phyloP scores from a whole-genome alignment of 805 yeast species.

The Schizosaccharomyces japonicus region DNA sequence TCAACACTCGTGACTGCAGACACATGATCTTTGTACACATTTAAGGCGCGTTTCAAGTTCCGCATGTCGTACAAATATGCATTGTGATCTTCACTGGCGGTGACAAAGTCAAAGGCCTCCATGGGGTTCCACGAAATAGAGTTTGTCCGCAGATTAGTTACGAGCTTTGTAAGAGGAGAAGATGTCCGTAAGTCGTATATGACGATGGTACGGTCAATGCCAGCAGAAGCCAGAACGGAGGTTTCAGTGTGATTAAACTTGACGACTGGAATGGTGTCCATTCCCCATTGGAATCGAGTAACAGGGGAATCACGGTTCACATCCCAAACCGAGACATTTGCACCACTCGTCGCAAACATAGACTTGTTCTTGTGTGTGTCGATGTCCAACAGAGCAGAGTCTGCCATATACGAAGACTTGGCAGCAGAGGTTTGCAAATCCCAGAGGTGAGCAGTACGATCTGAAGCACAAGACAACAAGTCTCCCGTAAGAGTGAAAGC shows the following conservation, averaged over 20 bases:
- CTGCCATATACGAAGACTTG: background rate
- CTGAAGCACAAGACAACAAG: slow-evolving; percentile 70
- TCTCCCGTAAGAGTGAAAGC: slow-evolving; percentile 38
- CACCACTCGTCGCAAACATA: slow-evolving; percentile 79
- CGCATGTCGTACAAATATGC: slow-evolving; percentile 92
- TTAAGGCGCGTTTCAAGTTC: slow-evolving; percentile 54
- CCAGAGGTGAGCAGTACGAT: slow-evolving; percentile 77
- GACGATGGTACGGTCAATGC: slow-evolving; percentile 74
- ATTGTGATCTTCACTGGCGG: slow-evolving; percentile 86
- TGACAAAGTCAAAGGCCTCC: slow-evolving; percentile 84
- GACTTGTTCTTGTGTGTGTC: slow-evolving; percentile 38
- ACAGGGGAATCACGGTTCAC: slow-evolving; percentile 51
- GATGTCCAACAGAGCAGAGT: slow-evolving; percentile 11
- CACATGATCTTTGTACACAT: slow-evolving; percentile 84
- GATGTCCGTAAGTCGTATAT: slow-evolving; percentile 76
- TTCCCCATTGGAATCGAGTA: slow-evolving; percentile 79
- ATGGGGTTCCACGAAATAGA: slow-evolving; percentile 89
- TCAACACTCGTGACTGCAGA: slow-evolving; percentile 88
- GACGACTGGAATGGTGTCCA: slow-evolving; percentile 65
- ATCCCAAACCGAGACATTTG: slow-evolving; percentile 81
- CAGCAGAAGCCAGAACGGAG: slow-evolving; percentile 66
- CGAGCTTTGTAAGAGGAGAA: slow-evolving; percentile 77
- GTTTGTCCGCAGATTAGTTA: slow-evolving; percentile 61
- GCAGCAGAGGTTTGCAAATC: slow-evolving; percentile 15
- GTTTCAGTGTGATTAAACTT: slow-evolving; percentile 79